These are phyloP conservation scores for Euryodendron excelsum DNA, from an alignment of 148 eudicot species.

Conservation along the genomic window DNA sequence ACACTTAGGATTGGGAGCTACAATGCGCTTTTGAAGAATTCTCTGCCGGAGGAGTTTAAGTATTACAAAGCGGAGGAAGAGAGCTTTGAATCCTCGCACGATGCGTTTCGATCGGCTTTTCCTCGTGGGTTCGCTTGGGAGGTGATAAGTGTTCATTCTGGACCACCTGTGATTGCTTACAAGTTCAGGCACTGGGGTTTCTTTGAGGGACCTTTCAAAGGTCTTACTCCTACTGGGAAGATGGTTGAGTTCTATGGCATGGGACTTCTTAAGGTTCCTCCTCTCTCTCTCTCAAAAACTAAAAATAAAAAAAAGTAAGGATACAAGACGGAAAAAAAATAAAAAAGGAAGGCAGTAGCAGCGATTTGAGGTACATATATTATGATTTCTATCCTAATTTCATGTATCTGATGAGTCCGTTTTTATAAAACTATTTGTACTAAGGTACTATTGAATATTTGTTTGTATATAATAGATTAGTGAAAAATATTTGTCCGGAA, in stretches of 20 bases:
- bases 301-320: too few relatives aligned
- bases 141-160: conserved; percentile 65
- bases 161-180: conserved; percentile 69
- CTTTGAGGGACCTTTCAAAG: conserved; percentile 84
- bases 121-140: conserved; percentile 96
- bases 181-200: conserved; percentile 94
- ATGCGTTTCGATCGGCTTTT: conserved; percentile 58
- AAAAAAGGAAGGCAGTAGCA: too few relatives aligned
- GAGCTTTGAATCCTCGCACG: conserved; percentile 78
- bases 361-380: too few relatives aligned
- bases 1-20: conserved; percentile 64
- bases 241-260: conserved; percentile 78
- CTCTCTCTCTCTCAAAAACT: background rate
- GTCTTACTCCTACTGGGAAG: conserved; percentile 74
- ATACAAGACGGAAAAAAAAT: too few relatives aligned
- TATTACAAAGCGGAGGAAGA: conserved; percentile 81
- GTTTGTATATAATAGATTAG: too few relatives aligned
- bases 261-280: conserved; percentile 63
- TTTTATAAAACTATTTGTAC: too few relatives aligned
- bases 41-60: conserved; percentile 58
- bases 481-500: too few relatives aligned
- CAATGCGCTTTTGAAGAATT: conserved; percentile 66
- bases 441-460: too few relatives aligned
- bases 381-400: too few relatives aligned
- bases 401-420: too few relatives aligned